Conservation (phyloP, 257 asterid species). For the Solanum bulbocastanum region DNA sequence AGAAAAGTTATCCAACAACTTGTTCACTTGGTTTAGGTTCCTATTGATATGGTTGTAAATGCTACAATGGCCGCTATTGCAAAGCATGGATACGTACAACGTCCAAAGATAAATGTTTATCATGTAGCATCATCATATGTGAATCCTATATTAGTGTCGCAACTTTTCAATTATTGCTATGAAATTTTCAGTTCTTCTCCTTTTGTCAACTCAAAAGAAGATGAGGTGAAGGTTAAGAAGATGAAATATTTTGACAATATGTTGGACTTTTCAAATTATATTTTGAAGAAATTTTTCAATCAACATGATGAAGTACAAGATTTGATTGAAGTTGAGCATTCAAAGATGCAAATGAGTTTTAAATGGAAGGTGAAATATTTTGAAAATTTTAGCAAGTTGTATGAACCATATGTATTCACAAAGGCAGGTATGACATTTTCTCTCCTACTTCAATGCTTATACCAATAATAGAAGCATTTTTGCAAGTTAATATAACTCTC, state of each 20-base stretch:
- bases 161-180: slow-evolving; percentile 11
- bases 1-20: not conserved
- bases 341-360: not conserved
- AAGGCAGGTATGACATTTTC: not conserved
- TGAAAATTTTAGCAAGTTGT: not conserved
- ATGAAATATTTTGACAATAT: not conserved
- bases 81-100: slow-evolving; percentile 8
- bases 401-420: not conserved
- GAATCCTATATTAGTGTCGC: not conserved
- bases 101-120: not conserved
- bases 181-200: slow-evolving; percentile 16
- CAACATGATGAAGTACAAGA: not conserved
- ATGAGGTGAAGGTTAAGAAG: not conserved
- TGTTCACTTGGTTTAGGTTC: slow-evolving; percentile 13
- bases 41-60: slow-evolving; percentile 30
- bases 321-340: not conserved
- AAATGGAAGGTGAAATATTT: not conserved
- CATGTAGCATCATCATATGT: not conserved
- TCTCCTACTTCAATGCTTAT: not conserved
- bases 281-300: not conserved
- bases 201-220: not conserved
- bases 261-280: not conserved
- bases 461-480: not conserved
- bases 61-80: slow-evolving; percentile 27
- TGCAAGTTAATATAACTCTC: not conserved